phyloP scores from a whole-genome alignment of 768 basidiomycete species.

The Kwoniella sp. region DNA sequence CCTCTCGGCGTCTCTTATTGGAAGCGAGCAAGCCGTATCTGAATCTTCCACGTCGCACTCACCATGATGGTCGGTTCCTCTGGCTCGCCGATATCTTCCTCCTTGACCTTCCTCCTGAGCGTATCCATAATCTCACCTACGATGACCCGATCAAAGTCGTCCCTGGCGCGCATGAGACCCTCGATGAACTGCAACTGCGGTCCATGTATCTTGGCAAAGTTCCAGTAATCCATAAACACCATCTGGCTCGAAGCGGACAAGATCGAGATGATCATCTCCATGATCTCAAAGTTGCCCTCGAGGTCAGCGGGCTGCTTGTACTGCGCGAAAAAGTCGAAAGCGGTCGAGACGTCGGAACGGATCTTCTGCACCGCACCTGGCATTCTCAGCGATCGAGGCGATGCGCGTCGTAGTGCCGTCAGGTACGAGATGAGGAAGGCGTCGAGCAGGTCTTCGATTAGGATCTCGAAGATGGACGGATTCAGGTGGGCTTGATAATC shows the following conservation, averaged over 20 bases:
- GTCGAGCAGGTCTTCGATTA: constrained; percentile 90
- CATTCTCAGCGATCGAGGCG: constrained; percentile 72
- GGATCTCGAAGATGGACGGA: constrained; percentile 81
- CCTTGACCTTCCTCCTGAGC: constrained; percentile 86
- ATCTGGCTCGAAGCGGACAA: constrained; percentile 84
- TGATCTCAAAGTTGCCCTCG: constrained; percentile 77
- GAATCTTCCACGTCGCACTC: too few species aligned
- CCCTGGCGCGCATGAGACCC: constrained; percentile 80
- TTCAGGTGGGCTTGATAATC: constrained; percentile 93
- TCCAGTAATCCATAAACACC: constrained; percentile 89
- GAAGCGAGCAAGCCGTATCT: not conserved
- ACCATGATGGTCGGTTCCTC: constrained; percentile 57
- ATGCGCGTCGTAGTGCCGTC: constrained; percentile 76
- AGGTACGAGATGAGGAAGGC: constrained; percentile 87
- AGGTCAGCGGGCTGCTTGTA: constrained; percentile 78
- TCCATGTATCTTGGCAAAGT: constrained; percentile 88
- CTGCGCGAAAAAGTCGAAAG: constrained; percentile 77
- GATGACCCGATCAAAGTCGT: constrained; percentile 85
- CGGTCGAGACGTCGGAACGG: constrained; percentile 74
- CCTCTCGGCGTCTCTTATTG: not conserved
- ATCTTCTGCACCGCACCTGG: constrained; percentile 82
- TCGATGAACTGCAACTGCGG: constrained; percentile 92
- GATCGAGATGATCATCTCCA: constrained; percentile 79
- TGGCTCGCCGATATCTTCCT: constrained; percentile 62
- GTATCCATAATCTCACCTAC: constrained; percentile 92